A percentile compares a stretch with the other conserved stretches of the same genome.
Evolutionary conservation across 257 asterid genomes (phyloP).

Genomic region (Primulina tabacum): DNA sequence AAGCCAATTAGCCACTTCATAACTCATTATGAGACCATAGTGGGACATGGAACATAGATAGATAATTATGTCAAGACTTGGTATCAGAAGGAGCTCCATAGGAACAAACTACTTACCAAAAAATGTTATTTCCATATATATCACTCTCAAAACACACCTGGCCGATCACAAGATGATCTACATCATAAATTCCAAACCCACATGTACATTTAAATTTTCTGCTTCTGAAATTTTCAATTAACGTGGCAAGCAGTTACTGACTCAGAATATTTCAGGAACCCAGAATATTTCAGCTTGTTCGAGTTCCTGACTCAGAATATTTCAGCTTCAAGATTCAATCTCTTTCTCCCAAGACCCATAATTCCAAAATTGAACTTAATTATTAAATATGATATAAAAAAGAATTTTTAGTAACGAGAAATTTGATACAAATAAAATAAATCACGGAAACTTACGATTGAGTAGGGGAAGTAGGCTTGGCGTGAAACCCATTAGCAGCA

Average conservation of each 20-base stretch:
- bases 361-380: slow-evolving; percentile 16
- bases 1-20: not conserved
- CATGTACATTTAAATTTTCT: not conserved
- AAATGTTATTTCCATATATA: not conserved
- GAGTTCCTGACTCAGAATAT: not conserved
- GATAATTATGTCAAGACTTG: not conserved
- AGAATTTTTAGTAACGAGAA: not conserved
- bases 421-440: slow-evolving; percentile 1
- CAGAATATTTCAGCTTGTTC: not conserved
- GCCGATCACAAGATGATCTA: not conserved
- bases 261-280: not conserved
- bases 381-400: not conserved
- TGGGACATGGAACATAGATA: not conserved
- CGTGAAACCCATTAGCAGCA: slow-evolving; percentile 35
- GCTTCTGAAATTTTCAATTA: not conserved
- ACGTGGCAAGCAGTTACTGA: not conserved
- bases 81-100: not conserved
- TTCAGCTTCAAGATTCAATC: not conserved
- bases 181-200: not conserved
- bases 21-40: not conserved
- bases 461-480: slow-evolving; percentile 55
- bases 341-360: slow-evolving; percentile 6
- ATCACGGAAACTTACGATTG: slow-evolving; percentile 41
- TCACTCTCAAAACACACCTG: not conserved
- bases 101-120: not conserved